phyloP scores from a whole-genome alignment of 208 protist species.

The Porcisia hertigi region DNA sequence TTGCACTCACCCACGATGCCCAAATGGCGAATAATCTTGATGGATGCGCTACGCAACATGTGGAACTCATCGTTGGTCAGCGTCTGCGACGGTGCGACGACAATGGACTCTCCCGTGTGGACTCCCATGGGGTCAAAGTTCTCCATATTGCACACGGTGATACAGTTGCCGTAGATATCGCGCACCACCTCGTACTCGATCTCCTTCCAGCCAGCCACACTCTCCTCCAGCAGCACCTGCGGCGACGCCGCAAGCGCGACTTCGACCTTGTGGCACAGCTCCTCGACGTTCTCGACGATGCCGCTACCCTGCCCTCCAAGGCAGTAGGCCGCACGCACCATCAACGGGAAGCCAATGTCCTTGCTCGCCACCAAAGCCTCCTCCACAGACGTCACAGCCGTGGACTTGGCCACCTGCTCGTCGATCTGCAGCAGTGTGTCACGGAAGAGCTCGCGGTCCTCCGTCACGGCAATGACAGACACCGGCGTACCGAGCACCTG shows the following conservation, averaged over 20 bases:
- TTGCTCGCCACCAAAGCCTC: slow-evolving; percentile 69
- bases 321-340: slow-evolving; percentile 97
- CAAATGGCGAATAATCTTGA: slow-evolving; percentile 96
- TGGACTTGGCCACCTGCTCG: slow-evolving; percentile 90
- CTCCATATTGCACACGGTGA: slow-evolving; percentile 99
- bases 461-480: slow-evolving; percentile 95
- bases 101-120: slow-evolving; percentile 99
- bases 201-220: slow-evolving; percentile 99
- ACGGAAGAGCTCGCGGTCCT: slow-evolving; percentile 98
- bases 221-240: slow-evolving; percentile 97
- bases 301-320: slow-evolving; percentile 98
- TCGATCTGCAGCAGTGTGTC: slow-evolving; percentile 96
- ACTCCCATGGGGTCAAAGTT: slow-evolving; percentile 98
- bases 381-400: slow-evolving; percentile 74
- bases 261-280: slow-evolving; percentile 80
- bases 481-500: slow-evolving; percentile 96
- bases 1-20: slow-evolving; percentile 99
- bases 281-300: slow-evolving; percentile 92
- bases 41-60: slow-evolving; percentile 95
- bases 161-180: slow-evolving; percentile 98
- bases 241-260: slow-evolving; percentile 87
- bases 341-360: slow-evolving; percentile 96
- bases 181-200: slow-evolving; percentile 99
- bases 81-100: slow-evolving; percentile 98
- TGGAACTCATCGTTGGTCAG: slow-evolving; percentile 97